Base-by-base conservation (phyloP, 176 grass and related monocot species). In the Olyra latifolia region DNA sequence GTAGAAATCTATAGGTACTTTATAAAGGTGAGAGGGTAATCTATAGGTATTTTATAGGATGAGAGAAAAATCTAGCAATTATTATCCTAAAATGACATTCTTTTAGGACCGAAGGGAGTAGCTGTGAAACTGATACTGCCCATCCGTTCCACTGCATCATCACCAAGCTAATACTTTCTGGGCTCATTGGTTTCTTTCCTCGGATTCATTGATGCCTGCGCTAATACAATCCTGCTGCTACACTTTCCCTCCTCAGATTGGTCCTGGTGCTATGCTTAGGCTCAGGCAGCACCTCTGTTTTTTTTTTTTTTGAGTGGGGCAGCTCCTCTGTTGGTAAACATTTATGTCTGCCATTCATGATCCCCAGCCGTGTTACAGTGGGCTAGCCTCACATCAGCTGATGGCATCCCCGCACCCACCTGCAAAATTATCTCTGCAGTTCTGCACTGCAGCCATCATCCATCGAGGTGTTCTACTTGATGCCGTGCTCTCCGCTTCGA, bases 361-460 rank as follows among this genome's bases (percentile, higher is more conserved):
- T 19, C 52, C 49, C 57, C 56, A 78, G 23, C 22, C 75, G 57
- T 72, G 83, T 47, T 42, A 32, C 3, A 48, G 41, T 50, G 77
- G 69, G 27, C n/a, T 55, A 35, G 32, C 32, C 2, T 71, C 42
- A 29, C 64, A 45, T 79, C 56, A 15, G 22, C 32, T 62, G 84
- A 86, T 86, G 40, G 60, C 69, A 27, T 30, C 84, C 40, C 27
- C 50, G 12, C 77, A 86, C 46, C 84, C 50, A 86, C 68, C 24
- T 49, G 61, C 40, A 53, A 66, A 40, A 38, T 12, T 22, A 39
- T 30, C 17, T 25, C 19, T n/a, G n/a, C n/a, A n/a, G n/a, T n/a
- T 40, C 30, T 45, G 8, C 54, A 25, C 78, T 13, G n/a, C 42
- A 67, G 38, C 68, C 44, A 80, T 77, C 40, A 13, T 12, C 38